Evolutionary conservation across 129 eudicot genomes (phyloP), one percentile per base, ranked within the genome.

Genomic region (Flaveria sonorensis): DNA sequence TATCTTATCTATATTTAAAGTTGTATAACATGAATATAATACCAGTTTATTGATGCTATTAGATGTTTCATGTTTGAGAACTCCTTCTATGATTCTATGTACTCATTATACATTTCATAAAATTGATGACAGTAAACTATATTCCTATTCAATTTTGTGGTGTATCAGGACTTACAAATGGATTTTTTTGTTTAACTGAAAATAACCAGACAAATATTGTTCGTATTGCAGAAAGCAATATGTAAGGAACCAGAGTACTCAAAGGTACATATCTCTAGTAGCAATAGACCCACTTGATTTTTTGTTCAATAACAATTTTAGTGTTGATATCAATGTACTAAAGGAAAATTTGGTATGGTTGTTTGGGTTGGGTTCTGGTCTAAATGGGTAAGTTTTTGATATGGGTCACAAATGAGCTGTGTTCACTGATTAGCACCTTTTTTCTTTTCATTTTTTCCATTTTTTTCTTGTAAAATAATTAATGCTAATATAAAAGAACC

Each of bases 141-240:
- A 63, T 30, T 30, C 1, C 46, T 63, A 36, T 30, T 63, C 42
- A 63, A 63, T 30, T 30, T 20, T 28, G 69, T 30, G 20, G 46
- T 30, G 46, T 30, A 30, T 63, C 12, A 63, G 42, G 19, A 61
- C 19, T 61, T 61, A 61, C 26, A 14, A 24, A 4, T 21, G 36
- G 14, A 20, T 21, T 59, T 59, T 61, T 28, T 61, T 26, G 3
- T 61, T 61, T 61, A 5, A 61, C 14, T 61, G 43, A 61, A 26
- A 13, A 14, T 24, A 61, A 14, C 68, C 42, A 61, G 46, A 63
- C 21, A 30, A 30, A 63, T 63, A 6, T 57, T 32, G 30, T 51
- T 48, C 40, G 13, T 74, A 77, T 78, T 83, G 85, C 97, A 92
- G 97, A 92, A 89, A 88, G 63, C 89, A 81, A 86, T 89, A 67